These are phyloP conservation scores for Alternaria gaisen DNA, from an alignment of 2,329 filamentous ascomycete genomes.

Conservation along the genomic window DNA sequence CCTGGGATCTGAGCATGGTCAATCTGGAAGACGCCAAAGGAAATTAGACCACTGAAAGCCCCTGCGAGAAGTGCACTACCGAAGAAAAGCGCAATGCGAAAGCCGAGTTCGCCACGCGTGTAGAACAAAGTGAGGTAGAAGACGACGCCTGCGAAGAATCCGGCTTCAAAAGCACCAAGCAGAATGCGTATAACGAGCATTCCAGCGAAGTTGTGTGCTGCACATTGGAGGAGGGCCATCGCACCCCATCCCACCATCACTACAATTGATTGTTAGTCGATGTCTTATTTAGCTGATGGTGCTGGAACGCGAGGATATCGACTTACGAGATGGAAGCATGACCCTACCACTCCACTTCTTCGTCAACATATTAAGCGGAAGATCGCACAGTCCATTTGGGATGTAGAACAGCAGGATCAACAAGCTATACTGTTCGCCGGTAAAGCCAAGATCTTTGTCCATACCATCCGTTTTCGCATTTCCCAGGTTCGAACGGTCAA, in stretches of 20 bases:
- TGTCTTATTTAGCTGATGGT: background rate
- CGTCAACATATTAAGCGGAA: slow-evolving; percentile 60
- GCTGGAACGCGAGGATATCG: slow-evolving; percentile 3
- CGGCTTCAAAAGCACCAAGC: slow-evolving; percentile 60
- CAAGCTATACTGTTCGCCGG: slow-evolving; percentile 55
- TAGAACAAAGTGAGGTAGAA: slow-evolving; percentile 58
- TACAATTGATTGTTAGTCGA: background rate
- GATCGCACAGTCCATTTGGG: slow-evolving; percentile 60
- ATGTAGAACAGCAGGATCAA: slow-evolving; percentile 62
- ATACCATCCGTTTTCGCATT: slow-evolving; percentile 62
- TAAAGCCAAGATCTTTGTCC: slow-evolving; percentile 55
- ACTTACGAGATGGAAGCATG: slow-evolving; percentile 50
- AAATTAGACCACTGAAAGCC: slow-evolving; percentile 54
- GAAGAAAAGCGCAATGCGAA: slow-evolving; percentile 58
- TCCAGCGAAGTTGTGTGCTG: slow-evolving; percentile 58
- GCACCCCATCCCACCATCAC: slow-evolving; percentile 61
- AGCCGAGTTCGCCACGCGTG: slow-evolving; percentile 51
- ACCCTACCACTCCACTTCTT: slow-evolving; percentile 58
- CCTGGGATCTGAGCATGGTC: slow-evolving; percentile 56
- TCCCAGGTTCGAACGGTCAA: slow-evolving; percentile 41
- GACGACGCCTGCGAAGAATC: slow-evolving; percentile 62
- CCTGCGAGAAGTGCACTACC: slow-evolving; percentile 54
- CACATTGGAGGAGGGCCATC: slow-evolving; percentile 60
- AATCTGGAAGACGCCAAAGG: slow-evolving; percentile 60
- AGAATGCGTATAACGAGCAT: slow-evolving; percentile 60